Percentiles rank a stretch among this genome's conserved stretches.
Evolutionary conservation across 495 filamentous ascomycete genomes (phyloP).

Genomic region (Penicillium paxilli): DNA sequence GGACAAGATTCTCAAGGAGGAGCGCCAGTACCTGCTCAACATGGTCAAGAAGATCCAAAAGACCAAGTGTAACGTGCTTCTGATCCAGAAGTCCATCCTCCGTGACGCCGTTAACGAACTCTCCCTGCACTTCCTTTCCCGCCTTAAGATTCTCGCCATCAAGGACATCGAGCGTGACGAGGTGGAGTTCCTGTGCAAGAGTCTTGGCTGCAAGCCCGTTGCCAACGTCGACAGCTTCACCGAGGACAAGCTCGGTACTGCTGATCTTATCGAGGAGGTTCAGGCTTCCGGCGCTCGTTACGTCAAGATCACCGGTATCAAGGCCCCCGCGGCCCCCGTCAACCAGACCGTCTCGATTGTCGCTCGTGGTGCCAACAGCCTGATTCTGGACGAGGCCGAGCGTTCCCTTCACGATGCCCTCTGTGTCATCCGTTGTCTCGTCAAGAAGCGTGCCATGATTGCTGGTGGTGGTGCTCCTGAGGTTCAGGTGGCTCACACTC

Average conservation of each 20-base stretch:
- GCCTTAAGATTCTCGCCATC: slow-evolving; percentile 90
- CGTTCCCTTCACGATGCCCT: slow-evolving; percentile 94
- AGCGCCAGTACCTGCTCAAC: slow-evolving; percentile 95
- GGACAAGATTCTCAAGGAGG: slow-evolving; percentile 99
- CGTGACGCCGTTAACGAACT: slow-evolving; percentile 97
- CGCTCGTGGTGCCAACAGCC: slow-evolving; percentile 86
- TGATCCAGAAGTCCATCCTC: slow-evolving; percentile 98
- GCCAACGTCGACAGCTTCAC: slow-evolving; percentile 98
- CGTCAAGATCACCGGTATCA: slow-evolving; percentile 92
- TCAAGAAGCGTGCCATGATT: slow-evolving; percentile 98
- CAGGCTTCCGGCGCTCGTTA: slow-evolving; percentile 84
- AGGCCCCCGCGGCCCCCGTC: slow-evolving; percentile 54
- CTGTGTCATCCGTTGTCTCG: slow-evolving; percentile 94
- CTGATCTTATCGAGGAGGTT: slow-evolving; percentile 91
- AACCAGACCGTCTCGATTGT: slow-evolving; percentile 92
- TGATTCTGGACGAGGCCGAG: slow-evolving; percentile 96
- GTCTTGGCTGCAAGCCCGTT: slow-evolving; percentile 96
- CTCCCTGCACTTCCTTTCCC: slow-evolving; percentile 94
- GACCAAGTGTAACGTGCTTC: slow-evolving; percentile 96
- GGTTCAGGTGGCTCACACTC: slow-evolving; percentile 84
- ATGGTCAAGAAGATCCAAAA: slow-evolving; percentile 99
- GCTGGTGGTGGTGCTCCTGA: slow-evolving; percentile 96
- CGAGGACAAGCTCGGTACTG: slow-evolving; percentile 96
- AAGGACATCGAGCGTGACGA: slow-evolving; percentile 99
- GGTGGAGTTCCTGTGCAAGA: slow-evolving; percentile 98